These are phyloP conservation scores for Exobasidium cylindrosporum DNA, from an alignment of 1,284 basidiomycete genomes.

Conservation along the genomic window DNA sequence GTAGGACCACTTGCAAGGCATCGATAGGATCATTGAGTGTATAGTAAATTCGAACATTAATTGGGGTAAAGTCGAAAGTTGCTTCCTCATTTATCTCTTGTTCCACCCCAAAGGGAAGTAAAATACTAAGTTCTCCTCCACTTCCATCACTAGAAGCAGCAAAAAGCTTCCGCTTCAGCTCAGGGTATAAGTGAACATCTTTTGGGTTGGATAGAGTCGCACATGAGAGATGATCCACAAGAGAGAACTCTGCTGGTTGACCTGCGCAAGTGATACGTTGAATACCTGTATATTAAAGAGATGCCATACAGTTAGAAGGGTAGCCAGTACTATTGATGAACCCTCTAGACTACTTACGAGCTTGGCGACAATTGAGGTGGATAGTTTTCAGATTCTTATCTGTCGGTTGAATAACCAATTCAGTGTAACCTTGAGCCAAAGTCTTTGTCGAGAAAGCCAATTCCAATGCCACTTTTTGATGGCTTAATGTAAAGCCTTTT, in stretches of 20 bases:
- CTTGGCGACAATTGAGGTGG: constrained; percentile 79
- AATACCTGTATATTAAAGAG: too few relatives aligned
- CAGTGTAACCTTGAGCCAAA: constrained; percentile 64
- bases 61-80: constrained; percentile 68
- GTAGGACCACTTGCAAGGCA: constrained; percentile 80
- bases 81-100: constrained; percentile 27
- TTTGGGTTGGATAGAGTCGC: constrained; percentile 64
- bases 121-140: constrained; percentile 89
- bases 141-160: constrained; percentile 83
- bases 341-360: too few relatives aligned
- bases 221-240: constrained; percentile 72
- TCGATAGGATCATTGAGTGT: constrained; percentile 72
- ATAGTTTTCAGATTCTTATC: constrained; percentile 73
- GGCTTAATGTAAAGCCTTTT: constrained; percentile 57
- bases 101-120: constrained; percentile 69
- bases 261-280: constrained; percentile 67
- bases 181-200: constrained; percentile 87
- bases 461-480: constrained; percentile 86
- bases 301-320: constrained; percentile 58
- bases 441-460: constrained; percentile 67
- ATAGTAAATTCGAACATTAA: constrained; percentile 74
- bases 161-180: constrained; percentile 88
- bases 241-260: constrained; percentile 66
- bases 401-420: constrained; percentile 78
- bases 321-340: constrained; percentile 12